These are phyloP conservation scores for Arthrobotrys iridis DNA, from an alignment of 2,329 filamentous ascomycete genomes.

Conservation along the genomic window DNA sequence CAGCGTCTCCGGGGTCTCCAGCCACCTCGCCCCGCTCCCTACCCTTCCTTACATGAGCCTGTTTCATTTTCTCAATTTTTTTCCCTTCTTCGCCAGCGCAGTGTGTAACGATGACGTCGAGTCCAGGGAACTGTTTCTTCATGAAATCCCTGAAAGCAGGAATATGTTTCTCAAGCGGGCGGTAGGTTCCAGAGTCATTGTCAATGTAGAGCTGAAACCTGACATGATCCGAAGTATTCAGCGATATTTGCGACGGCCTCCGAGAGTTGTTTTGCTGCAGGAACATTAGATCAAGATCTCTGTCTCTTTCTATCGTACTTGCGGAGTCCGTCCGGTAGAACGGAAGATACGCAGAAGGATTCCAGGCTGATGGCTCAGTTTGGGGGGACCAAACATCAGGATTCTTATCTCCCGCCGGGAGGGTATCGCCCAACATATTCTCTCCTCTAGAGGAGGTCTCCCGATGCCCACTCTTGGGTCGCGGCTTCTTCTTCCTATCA, in stretches of 20 bases:
- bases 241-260: constrained; percentile 19
- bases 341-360: not conserved
- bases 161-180: constrained; percentile 37
- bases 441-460: constrained; percentile 18
- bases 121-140: constrained; percentile 38
- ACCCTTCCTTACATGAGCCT: constrained; percentile 45
- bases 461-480: not conserved
- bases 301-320: constrained; percentile 30
- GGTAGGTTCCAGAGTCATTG: constrained; percentile 52
- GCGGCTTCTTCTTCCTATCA: constrained; percentile 25
- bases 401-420: constrained; percentile 15
- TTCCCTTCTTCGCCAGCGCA: constrained; percentile 46
- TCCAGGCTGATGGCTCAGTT: not conserved
- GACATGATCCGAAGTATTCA: constrained; percentile 27
- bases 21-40: constrained; percentile 48
- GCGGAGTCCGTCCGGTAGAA: constrained; percentile 30
- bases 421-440: constrained; percentile 32
- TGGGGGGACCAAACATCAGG: constrained; percentile 11
- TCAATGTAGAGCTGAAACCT: constrained; percentile 51
- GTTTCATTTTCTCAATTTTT: constrained; percentile 51
- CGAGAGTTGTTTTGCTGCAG: not conserved
- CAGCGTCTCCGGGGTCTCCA: constrained; percentile 38
- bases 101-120: constrained; percentile 45
- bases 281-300: constrained; percentile 49
- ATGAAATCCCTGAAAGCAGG: constrained; percentile 43